Evolutionary conservation across 2,329 filamentous ascomycete species (phyloP).

Genomic region (Colletotrichum karsti): DNA sequence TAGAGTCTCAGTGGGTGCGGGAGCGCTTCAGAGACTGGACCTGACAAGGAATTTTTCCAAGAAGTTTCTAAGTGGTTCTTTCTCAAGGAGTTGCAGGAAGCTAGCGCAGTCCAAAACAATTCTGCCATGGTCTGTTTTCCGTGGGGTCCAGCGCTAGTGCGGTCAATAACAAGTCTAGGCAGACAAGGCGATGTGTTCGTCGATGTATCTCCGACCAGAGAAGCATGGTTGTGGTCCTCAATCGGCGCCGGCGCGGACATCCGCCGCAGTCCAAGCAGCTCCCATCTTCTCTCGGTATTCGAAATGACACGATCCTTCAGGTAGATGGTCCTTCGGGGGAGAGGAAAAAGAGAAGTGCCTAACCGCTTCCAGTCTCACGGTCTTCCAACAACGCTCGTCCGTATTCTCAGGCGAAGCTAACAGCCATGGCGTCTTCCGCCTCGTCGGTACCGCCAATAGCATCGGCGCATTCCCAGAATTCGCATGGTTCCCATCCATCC

Average conservation of each 20-base stretch:
- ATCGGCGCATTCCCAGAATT: background rate
- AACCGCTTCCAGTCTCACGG: background rate
- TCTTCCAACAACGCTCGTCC: background rate
- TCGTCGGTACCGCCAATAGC: background rate
- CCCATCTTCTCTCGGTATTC: background rate
- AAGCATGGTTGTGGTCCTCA: background rate
- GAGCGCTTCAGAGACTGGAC: too few relatives aligned
- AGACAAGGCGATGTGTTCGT: background rate
- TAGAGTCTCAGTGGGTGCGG: too few relatives aligned
- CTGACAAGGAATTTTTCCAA: too few relatives aligned
- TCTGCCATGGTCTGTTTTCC: background rate
- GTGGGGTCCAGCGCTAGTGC: background rate
- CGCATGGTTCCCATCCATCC: background rate
- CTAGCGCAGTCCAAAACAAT: background rate
- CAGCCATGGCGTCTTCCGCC: background rate
- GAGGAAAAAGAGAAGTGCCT: background rate
- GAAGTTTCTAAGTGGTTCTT: background rate
- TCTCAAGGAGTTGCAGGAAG: background rate
- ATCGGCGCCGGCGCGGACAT: background rate
- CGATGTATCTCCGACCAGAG: background rate
- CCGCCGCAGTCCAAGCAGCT: background rate
- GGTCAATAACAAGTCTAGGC: background rate
- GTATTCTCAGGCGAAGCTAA: background rate
- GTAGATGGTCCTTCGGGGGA: background rate
- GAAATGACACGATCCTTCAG: background rate